Base-by-base conservation (phyloP, 2,329 filamentous ascomycete species). In the Cladosporium phlei region DNA sequence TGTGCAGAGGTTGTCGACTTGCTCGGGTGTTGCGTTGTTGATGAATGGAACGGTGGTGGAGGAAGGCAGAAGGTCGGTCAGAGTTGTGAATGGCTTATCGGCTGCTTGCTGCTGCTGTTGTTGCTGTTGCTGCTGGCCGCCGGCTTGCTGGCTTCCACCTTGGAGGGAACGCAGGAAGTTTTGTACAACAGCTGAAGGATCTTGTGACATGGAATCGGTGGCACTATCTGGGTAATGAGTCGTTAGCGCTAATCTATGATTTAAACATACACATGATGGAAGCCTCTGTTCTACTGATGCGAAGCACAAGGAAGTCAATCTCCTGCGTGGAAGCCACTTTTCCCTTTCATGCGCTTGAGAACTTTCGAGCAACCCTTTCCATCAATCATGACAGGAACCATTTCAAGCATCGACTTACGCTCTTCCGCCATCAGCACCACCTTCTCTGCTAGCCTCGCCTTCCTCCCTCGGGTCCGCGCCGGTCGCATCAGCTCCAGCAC, bases 371-470 rank as follows among this genome's bases (percentile, higher is more conserved):
- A 19, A 11, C 16, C 34, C 19, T 20, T 37, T 37, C 34, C 34
- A 37, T 19, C 10, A 22, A 21, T 20, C 16, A 37, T 34, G 8
- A 20, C 14, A 34, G 6, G 16, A 34, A 19, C 8, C n/a, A 34
- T 33, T 16, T n/a, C 35, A 38, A 28, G 32, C 27, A 33, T 27
- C 22, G 42, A 98, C 94, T 91, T 97, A 98, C 93, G 91, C 93
- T 96, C 93, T 83, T 72, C 88, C 94, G 63, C 94, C 93, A 71
- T 97, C 93, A 59, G 88, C 88, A 65, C 94, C 93, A 51, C 91
- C 93, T 69, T 95, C 89, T 72, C 94, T 79, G 55, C 91, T 82
- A 57, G 81, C 83, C 67, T 88, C 82, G 49, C 93, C 93, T 68
- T 97, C 93, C 67, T 94, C 83, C 68, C 90, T 81, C 58, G 95